Percentiles rank a stretch among this genome's conserved stretches.
Conservation (phyloP, 176 grass and related monocot genomes). For the Juncus inflexus region DNA sequence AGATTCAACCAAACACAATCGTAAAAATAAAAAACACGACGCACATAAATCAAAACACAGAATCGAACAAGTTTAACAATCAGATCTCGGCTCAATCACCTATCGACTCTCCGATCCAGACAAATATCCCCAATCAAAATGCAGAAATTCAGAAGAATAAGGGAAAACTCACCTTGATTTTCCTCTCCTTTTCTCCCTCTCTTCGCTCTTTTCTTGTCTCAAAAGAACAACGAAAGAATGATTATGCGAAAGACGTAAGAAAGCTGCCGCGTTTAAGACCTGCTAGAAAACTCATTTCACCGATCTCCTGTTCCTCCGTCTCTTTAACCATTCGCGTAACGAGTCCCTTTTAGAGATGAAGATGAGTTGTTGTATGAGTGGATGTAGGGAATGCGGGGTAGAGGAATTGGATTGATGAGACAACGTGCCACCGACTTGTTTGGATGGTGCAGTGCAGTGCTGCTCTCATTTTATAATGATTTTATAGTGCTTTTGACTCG, state of each 20-base stretch:
- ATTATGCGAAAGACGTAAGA: background rate
- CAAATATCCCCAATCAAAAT: background rate
- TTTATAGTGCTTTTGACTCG: constrained; percentile 17
- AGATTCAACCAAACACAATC: constrained; percentile 2
- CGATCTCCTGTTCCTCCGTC: background rate
- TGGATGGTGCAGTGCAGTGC: background rate
- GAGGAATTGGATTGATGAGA: too few species aligned
- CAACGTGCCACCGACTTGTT: constrained; percentile 28
- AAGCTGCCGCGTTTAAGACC: constrained; percentile 25
- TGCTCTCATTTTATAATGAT: background rate
- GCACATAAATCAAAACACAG: background rate
- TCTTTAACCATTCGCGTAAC: background rate
- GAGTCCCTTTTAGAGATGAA: background rate
- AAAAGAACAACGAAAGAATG: constrained; percentile 10
- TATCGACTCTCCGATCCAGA: background rate
- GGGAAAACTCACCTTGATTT: constrained; percentile 10
- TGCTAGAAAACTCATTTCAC: background rate
- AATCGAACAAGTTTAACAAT: constrained; percentile 6
- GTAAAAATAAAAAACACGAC: background rate
- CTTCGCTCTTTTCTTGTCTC: background rate
- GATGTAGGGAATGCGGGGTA: too few species aligned
- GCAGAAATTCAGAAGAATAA: background rate
- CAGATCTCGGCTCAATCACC: background rate
- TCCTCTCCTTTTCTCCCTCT: background rate
- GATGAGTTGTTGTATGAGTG: too few species aligned